A percentile compares a stretch with the other conserved stretches of the same genome.
phyloP scores from a whole-genome alignment of 352 stramenopile species.

The Halophytophthora polymorphica region DNA sequence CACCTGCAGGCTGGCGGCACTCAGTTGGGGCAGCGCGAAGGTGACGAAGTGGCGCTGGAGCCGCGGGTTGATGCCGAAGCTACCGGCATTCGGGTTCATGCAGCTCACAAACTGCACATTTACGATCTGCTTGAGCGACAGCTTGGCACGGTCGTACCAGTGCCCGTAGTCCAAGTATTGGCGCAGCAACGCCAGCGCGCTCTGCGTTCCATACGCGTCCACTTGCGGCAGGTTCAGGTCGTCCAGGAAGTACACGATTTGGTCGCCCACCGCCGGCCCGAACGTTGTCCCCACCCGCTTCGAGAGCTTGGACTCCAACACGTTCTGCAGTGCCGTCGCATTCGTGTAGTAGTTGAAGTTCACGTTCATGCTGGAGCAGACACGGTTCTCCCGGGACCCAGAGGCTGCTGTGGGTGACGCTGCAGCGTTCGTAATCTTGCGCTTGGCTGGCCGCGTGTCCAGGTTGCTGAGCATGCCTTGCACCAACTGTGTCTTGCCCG shows the following conservation, averaged over 20 bases:
- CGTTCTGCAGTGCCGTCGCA: conserved; percentile 60
- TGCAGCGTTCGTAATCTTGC: conserved; percentile 8
- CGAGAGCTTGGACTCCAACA: conserved; percentile 85
- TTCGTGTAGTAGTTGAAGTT: conserved; percentile 89
- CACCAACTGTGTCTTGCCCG: conserved; percentile 93
- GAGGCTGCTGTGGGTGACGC: conserved; percentile 15
- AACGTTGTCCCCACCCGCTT: conserved; percentile 89
- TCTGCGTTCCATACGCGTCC: conserved; percentile 94
- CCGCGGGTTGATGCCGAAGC: conserved; percentile 91
- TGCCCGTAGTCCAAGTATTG: conserved; percentile 95
- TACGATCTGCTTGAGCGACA: conserved; percentile 90
- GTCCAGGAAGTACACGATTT: conserved; percentile 95
- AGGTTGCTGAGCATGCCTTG: conserved; percentile 74
- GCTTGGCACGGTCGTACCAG: conserved; percentile 93
- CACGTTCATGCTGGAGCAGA: conserved; percentile 57
- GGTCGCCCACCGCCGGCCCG: conserved; percentile 70
- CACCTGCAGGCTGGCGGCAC: conserved; percentile 81
- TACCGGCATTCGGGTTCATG: conserved; percentile 95
- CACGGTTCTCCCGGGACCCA: conserved; percentile 25
- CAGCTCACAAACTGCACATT: conserved; percentile 94
- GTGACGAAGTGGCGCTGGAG: conserved; percentile 95
- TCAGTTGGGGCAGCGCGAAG: conserved; percentile 90
- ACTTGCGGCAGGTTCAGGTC: conserved; percentile 95
- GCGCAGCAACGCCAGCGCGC: conserved; percentile 89
- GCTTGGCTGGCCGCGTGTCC: conserved; percentile 31